Conservation (phyloP, 1,284 basidiomycete genomes). For the Sanguinoderma infundibulare region DNA sequence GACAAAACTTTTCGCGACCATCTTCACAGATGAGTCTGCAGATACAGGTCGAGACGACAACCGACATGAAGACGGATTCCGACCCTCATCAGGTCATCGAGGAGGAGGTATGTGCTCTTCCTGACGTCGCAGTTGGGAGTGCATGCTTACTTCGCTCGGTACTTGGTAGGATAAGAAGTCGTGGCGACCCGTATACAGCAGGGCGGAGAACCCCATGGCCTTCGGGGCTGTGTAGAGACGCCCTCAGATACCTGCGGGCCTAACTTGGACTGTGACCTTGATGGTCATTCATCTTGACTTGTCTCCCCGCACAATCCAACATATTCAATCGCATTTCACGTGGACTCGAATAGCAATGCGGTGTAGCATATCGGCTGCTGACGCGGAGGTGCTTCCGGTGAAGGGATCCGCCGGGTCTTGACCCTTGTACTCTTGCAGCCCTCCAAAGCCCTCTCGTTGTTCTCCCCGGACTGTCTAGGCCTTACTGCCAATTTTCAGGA, state of each 20-base stretch:
- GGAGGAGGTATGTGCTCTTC: slow-evolving; percentile 12
- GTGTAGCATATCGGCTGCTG: background rate
- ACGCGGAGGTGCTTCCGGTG: background rate
- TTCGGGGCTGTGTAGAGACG: slow-evolving; percentile 13
- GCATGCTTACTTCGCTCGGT: background rate
- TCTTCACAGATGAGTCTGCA: slow-evolving; percentile 11
- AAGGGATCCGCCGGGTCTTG: background rate
- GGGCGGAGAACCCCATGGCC: slow-evolving; percentile 7
- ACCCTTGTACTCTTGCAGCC: too few species aligned
- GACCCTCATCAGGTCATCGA: slow-evolving; percentile 1
- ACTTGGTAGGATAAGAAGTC: slow-evolving; percentile 4
- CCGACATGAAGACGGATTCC: slow-evolving; percentile 21
- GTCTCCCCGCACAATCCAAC: background rate
- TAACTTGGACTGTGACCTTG: background rate
- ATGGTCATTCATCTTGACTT: background rate
- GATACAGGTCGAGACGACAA: slow-evolving; percentile 20
- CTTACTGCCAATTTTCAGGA: too few species aligned
- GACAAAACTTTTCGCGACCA: background rate
- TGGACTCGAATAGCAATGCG: background rate
- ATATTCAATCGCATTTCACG: background rate
- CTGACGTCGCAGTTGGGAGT: background rate
- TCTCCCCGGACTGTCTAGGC: too few species aligned
- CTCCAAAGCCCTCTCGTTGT: too few species aligned
- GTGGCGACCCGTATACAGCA: slow-evolving; percentile 12
- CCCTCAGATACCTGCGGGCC: background rate